These are phyloP conservation scores for Suillus weaverae DNA, from an alignment of 768 basidiomycete species.

Conservation along the genomic window DNA sequence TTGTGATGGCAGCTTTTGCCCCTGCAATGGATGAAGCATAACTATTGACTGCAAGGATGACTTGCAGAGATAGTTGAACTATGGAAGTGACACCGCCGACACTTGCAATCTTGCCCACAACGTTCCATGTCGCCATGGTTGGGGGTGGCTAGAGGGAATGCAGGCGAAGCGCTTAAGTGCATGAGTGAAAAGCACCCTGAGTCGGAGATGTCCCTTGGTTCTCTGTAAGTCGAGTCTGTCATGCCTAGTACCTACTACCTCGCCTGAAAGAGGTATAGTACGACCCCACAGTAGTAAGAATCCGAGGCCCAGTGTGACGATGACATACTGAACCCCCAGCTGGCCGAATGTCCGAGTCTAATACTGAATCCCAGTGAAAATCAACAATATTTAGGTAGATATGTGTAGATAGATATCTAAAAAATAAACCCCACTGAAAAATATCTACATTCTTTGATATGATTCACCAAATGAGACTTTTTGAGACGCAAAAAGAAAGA, in stretches of 20 bases:
- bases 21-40: constrained; percentile 1
- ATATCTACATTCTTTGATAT: no score
- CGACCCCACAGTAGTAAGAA: not conserved
- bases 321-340: no score
- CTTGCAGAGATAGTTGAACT: not conserved
- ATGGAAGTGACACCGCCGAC: not conserved
- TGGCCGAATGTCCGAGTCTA: no score
- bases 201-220: not conserved
- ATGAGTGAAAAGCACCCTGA: not conserved
- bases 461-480: no score
- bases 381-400: no score
- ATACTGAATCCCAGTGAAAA: no score
- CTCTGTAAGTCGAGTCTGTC: not conserved
- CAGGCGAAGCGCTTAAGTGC: not conserved
- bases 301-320: not conserved
- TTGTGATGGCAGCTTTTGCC: not conserved
- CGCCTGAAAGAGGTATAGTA: not conserved
- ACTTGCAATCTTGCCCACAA: not conserved
- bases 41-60: not conserved
- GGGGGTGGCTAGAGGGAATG: not conserved
- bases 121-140: not conserved
- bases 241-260: not conserved
- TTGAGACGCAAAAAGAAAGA: no score
- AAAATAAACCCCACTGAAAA: no score
- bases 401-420: no score